Base-by-base conservation (phyloP, 495 filamentous ascomycete species). In the Friedmanniomyces simplex region DNA sequence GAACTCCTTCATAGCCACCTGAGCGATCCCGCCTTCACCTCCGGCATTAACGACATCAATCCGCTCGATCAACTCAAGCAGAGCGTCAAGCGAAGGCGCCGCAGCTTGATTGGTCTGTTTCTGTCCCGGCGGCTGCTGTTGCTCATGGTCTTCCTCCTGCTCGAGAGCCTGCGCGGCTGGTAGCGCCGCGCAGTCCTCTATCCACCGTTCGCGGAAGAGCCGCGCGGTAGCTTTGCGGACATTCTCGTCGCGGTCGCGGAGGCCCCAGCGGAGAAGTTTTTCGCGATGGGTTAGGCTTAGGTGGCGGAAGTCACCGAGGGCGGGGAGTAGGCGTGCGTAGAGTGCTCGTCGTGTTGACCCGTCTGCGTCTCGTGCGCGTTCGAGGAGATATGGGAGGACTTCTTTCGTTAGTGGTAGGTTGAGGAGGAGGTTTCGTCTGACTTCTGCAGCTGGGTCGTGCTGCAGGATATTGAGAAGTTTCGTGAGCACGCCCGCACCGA, bases 281-380 rank as follows among this genome's bases (percentile, higher is more conserved):
- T 96, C 94, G 62, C 93, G 76, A 86, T 97, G 95, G 1, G 83
- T 87, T n/a, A 97, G 77, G 21, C 89, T 95, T 46, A 99, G 74
- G 71, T 97, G 89, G 50, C 93, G 84, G 74, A 99, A 99, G 71
- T 99, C 93, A 18, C 91, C 91, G 8, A 99, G 76, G 0, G 87
- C 85, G 0, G 93, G 94, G 8, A 99, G 74, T 1, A 99, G 73
- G 16, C 87, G 82, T 2, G 91, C 86, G 67, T 96, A 99, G 6
- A 99, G 75, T 12, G 87, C 87, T 47, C 90, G 79, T 50, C 93
- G 79, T 1, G 88, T 97, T 2, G 81, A 74, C 1, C 85, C 77
- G 71, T 99, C 93, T 26, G 88, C 76, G 69, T 99, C 93, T 61
- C 93, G 79, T 21, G 94, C 89, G 57, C 93, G 80, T 68, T 97